Evolutionary conservation across 306 rosid species (phyloP).

Genomic region (Carpinus viminea): DNA sequence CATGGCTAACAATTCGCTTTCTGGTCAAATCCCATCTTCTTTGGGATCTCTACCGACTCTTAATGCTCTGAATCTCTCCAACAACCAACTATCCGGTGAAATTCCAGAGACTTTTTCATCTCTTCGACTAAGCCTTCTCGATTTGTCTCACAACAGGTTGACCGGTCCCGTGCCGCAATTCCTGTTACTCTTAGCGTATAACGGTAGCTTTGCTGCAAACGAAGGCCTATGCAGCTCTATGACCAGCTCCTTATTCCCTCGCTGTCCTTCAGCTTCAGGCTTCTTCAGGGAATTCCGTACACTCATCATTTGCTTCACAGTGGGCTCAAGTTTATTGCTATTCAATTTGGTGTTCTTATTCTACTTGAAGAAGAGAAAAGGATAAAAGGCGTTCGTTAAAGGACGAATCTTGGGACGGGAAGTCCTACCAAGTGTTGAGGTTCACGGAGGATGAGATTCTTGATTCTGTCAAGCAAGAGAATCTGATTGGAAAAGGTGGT

Average conservation of each 20-base stretch:
- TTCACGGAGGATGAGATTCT: conserved; percentile 86
- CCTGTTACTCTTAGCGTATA: conserved; percentile 62
- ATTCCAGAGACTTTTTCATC: conserved; percentile 59
- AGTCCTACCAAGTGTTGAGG: conserved; percentile 75
- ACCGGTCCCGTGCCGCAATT: conserved; percentile 61
- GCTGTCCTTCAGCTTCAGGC: conserved; percentile 45
- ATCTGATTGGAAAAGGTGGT: conserved; percentile 87
- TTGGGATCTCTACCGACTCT: conserved; percentile 59
- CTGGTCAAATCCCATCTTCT: conserved; percentile 59
- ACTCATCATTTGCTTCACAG: conserved; percentile 50
- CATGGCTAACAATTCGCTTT: conserved; percentile 52
- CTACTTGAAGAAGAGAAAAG: conserved; percentile 41
- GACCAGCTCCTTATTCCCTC: conserved; percentile 34
- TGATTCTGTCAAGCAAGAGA: conserved; percentile 77
- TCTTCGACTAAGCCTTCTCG: conserved; percentile 65
- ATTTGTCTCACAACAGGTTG: conserved; percentile 61
- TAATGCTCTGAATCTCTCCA: conserved; percentile 63
- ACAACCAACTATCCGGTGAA: conserved; percentile 61
- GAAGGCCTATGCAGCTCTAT: conserved; percentile 57
- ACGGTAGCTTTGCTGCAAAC: conserved; percentile 74
- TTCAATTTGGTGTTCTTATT: conserved; percentile 33
- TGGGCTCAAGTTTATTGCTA: conserved; percentile 45
- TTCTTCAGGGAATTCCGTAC: conserved; percentile 45
- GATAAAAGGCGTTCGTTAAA: conserved; percentile 56
- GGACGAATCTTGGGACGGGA: conserved; percentile 83